Evolutionary conservation across 805 yeast genomes (phyloP).

Genomic region (Brettanomyces naardenensis): DNA sequence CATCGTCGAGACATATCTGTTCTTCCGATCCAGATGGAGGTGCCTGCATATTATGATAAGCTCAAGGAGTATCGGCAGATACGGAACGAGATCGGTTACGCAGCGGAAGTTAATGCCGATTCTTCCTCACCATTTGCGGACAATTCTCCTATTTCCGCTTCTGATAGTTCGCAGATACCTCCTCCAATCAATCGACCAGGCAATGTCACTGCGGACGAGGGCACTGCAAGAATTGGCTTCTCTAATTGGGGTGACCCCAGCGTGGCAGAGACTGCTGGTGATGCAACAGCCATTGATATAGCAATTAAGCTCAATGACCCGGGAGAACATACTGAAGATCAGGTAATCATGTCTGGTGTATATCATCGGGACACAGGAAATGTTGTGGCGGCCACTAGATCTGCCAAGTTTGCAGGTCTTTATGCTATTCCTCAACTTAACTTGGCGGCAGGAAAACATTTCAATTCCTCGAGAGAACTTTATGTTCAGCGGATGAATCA

Average conservation of each 20-base stretch:
- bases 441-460: slow-evolving; percentile 30
- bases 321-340: slow-evolving; percentile 41
- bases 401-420: slow-evolving; percentile 59
- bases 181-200: slow-evolving; percentile 12
- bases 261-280: slow-evolving; percentile 1
- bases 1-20: slow-evolving; percentile 11
- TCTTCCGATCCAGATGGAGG: slow-evolving; percentile 20
- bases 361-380: slow-evolving; percentile 64
- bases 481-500: slow-evolving; percentile 36
- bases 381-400: slow-evolving; percentile 45
- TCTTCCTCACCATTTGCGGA: slow-evolving; percentile 1
- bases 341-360: slow-evolving; percentile 47
- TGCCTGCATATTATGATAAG: slow-evolving; percentile 22
- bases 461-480: slow-evolving; percentile 36
- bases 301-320: slow-evolving; percentile 30
- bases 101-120: slow-evolving; percentile 3
- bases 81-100: not conserved
- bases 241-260: slow-evolving; percentile 8
- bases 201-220: slow-evolving; percentile 20
- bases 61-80: slow-evolving; percentile 16
- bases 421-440: slow-evolving; percentile 54
- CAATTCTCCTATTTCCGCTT: slow-evolving; percentile 4
- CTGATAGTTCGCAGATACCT: slow-evolving; percentile 2
- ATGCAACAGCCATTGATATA: slow-evolving; percentile 28
- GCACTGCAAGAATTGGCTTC: slow-evolving; percentile 14